Percentiles rank a stretch among this genome's conserved stretches.
Evolutionary conservation across 2,329 filamentous ascomycete species (phyloP).

Genomic region (Byssoonygena ceratinophila): DNA sequence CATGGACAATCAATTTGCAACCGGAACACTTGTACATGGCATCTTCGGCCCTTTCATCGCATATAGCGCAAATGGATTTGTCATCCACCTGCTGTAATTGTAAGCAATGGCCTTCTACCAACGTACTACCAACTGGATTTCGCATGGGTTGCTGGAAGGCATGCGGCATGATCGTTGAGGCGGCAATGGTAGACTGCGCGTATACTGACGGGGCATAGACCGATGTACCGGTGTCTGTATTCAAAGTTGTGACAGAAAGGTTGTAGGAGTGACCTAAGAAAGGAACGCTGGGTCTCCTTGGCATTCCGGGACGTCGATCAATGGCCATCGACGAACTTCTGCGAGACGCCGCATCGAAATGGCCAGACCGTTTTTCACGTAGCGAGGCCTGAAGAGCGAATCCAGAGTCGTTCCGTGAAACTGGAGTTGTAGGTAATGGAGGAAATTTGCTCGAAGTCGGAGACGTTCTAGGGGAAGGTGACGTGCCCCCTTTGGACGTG

Average conservation of each 20-base stretch:
- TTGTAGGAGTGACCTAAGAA: conserved; percentile 54
- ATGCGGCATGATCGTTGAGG: conserved; percentile 42
- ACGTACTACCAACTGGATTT: conserved; percentile 24
- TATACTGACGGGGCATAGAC: conserved; percentile 41
- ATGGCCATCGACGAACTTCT: conserved; percentile 88
- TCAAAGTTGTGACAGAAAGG: conserved; percentile 37
- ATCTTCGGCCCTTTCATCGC: conserved; percentile 49
- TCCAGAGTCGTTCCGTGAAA: conserved; percentile 85
- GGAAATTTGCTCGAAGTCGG: conserved; percentile 71
- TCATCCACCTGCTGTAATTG: conserved; percentile 37
- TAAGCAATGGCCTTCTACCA: conserved; percentile 41
- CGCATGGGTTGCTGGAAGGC: conserved; percentile 23
- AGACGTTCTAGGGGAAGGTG: conserved; percentile 44
- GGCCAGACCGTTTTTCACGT: conserved; percentile 85
- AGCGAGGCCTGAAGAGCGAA: conserved; percentile 77
- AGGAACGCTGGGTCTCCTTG: conserved; percentile 56
- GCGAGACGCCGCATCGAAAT: conserved; percentile 72
- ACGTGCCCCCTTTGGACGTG: conserved; percentile 42
- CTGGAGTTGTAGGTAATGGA: conserved; percentile 60
- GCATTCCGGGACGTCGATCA: conserved; percentile 50
- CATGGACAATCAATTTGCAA: conserved; percentile 46
- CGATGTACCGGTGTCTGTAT: conserved; percentile 26
- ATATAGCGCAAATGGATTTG: conserved; percentile 38
- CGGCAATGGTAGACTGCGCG: conserved; percentile 42
- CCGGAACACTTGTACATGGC: conserved; percentile 41